phyloP scores from a whole-genome alignment of 495 filamentous ascomycete species.

The Amorphotheca resinae region DNA sequence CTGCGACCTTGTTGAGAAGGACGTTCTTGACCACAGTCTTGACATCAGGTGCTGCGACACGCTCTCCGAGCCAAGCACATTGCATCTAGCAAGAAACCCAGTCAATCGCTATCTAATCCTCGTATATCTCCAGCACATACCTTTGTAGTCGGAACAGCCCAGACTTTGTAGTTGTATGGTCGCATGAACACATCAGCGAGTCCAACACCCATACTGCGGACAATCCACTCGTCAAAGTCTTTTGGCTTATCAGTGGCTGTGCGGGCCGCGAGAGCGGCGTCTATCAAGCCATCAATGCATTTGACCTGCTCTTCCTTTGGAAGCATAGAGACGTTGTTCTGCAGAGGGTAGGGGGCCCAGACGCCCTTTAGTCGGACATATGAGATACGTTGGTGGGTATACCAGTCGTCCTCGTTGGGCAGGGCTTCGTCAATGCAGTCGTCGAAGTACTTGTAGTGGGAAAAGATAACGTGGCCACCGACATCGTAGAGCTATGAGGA shows the following conservation, averaged over 20 bases:
- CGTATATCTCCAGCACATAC: slow-evolving; percentile 33
- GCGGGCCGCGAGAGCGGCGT: slow-evolving; percentile 77
- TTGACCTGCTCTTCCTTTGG: slow-evolving; percentile 93
- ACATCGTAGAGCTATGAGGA: slow-evolving; percentile 82
- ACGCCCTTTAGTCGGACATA: slow-evolving; percentile 92
- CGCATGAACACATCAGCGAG: slow-evolving; percentile 97
- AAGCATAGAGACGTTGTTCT: slow-evolving; percentile 99
- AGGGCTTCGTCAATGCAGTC: slow-evolving; percentile 96
- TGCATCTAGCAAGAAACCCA: slow-evolving; percentile 62
- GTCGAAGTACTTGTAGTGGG: slow-evolving; percentile 99
- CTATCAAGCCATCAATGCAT: slow-evolving; percentile 95
- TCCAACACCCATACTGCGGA: slow-evolving; percentile 81
- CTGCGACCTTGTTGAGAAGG: slow-evolving; percentile 89
- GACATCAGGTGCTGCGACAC: slow-evolving; percentile 92
- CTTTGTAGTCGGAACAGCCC: slow-evolving; percentile 97
- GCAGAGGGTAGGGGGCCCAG: slow-evolving; percentile 99
- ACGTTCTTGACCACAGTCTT: slow-evolving; percentile 93
- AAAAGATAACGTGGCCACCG: slow-evolving; percentile 99
- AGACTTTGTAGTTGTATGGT: slow-evolving; percentile 99
- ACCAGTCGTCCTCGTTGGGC: slow-evolving; percentile 90
- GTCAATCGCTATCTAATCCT: neutral
- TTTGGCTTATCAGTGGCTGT: slow-evolving; percentile 83
- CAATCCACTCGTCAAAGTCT: slow-evolving; percentile 97
- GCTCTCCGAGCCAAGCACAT: slow-evolving; percentile 97
- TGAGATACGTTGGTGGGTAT: slow-evolving; percentile 93